These are phyloP conservation scores for Entonaema liquescens DNA, from an alignment of 495 filamentous ascomycete species.

Conservation along the genomic window DNA sequence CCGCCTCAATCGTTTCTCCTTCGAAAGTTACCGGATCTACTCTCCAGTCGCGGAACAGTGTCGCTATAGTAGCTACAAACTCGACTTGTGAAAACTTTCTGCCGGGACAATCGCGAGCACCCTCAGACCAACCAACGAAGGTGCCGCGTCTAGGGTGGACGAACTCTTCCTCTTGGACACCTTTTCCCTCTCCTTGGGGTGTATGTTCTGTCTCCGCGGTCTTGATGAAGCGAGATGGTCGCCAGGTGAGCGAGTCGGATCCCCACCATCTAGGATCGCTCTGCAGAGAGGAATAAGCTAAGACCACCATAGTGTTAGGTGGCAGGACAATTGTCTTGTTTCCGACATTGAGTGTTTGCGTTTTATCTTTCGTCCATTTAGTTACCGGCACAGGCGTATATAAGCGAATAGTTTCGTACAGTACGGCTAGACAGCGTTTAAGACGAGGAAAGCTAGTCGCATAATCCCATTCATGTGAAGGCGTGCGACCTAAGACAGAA, in stretches of 20 bases:
- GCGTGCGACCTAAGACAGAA: too few species aligned
- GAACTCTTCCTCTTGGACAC: slow-evolving; percentile 44
- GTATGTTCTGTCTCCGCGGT: background rate
- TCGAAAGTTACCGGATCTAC: slow-evolving; percentile 39
- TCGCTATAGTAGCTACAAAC: slow-evolving; percentile 59
- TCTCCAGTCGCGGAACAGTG: slow-evolving; percentile 51
- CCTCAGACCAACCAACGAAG: slow-evolving; percentile 60
- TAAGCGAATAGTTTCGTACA: too few species aligned
- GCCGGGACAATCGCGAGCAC: slow-evolving; percentile 58
- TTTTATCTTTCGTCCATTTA: slow-evolving; percentile 1
- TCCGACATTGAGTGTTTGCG: slow-evolving; percentile 33
- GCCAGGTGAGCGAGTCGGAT: slow-evolving; percentile 45
- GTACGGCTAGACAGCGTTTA: too few species aligned
- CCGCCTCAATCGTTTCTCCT: slow-evolving; percentile 50
- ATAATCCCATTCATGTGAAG: too few species aligned
- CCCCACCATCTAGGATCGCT: slow-evolving; percentile 44
- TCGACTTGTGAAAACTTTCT: slow-evolving; percentile 64
- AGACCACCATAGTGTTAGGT: slow-evolving; percentile 23
- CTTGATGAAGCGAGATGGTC: slow-evolving; percentile 47
- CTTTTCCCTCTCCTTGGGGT: too few species aligned
- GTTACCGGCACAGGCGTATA: too few species aligned
- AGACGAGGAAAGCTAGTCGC: too few species aligned
- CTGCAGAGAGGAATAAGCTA: slow-evolving; percentile 37
- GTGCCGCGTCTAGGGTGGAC: slow-evolving; percentile 47
- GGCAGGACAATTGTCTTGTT: slow-evolving; percentile 33